Evolutionary conservation across 2,329 filamentous ascomycete species (phyloP), one percentile per base, ranked within the genome.

Genomic region (Trichoderma sp.): DNA sequence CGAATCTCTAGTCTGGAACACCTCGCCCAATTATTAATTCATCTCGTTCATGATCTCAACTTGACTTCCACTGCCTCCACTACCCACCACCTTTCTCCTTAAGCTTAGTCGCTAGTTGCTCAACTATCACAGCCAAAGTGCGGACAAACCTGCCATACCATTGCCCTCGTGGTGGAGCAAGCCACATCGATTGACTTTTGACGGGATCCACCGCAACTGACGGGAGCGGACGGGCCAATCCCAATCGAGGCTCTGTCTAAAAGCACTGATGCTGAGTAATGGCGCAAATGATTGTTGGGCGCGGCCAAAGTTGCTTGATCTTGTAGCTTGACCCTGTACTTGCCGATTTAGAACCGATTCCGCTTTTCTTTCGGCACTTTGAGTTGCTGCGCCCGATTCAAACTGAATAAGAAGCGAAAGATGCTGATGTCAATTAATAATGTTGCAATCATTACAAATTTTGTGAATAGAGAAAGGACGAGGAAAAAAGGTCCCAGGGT

Each of bases 101-200:
- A 63, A n/a, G 31, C 47, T 37, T 35, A 40, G 14, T 27, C 27
- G n/a, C 27, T 33, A 24, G 53, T n/a, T 40, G 52, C 35, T 57
- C n/a, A 27, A 53, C 33, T n/a, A 37, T 11, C 33, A 24, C 19
- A 49, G 40, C 40, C 40, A 24, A 49, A 37, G 53, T 3, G 65
- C 65, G 65, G 65, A 29, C 65, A 68, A 53, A 68, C 29, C 60
- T 68, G 61, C 57, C 65, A 43, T 16, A 24, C 33, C 35, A 31
- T 14, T 52, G 49, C 62, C 56, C 33, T 27, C 62, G 19, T 19
- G 19, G 62, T 57, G 62, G 62, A 65, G 62, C 47, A 4, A 2
- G 2, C 27, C 35, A 43, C 29, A 5, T 29, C 53, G 29, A 47
- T 57, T 29, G 43, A 33, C 53, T 52, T 59, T 52, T 43, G n/a